Evolutionary conservation across 2,329 filamentous ascomycete genomes (phyloP), one percentile per base, ranked within the genome.

Genomic region (Colletotrichum camelliae): DNA sequence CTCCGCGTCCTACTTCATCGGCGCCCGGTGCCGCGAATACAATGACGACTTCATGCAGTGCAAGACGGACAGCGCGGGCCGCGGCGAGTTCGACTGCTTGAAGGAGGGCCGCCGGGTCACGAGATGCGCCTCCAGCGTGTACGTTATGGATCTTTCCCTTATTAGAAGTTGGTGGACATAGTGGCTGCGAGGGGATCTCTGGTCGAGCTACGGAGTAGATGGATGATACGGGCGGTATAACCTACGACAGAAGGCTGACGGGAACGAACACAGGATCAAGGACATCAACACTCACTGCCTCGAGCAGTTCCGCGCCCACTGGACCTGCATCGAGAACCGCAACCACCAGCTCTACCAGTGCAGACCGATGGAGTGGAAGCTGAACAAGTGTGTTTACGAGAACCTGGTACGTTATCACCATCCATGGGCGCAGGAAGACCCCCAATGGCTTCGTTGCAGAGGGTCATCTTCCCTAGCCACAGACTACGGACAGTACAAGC

Each of bases 21-120:
- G 97, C 78, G 96, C 96, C 80, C 94, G 96, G 83, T 99, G 97
- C 93, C 94, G 92, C 85, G 90, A 94, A 74, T 99, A 96, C 91
- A 98, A 98, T 87, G 97, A 99, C 89, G 97, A 99, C 88, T 99
- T 94, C 88, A 99, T 99, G 96, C 95, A 98, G 89, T 99, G 97
- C 94, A 99, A 99, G 93, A 95, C 92, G 80, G 96, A 98, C 88
- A 93, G 95, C 82, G 94, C 95, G 78, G 97, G 97, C 81, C 93
- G 92, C 86, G 97, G 96, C 85, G 97, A 99, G 89, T 86, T 97
- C 78, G 95, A 98, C 80, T 99, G 97, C 88, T 88, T 99, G 91
- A 96, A 95, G 90, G 97, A 99, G 89, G 97, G 97, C 73, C 92
- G 97, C 85, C 95, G 97, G 86, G 97, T 99, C 77, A 99, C 97